Evolutionary conservation across 805 yeast genomes (phyloP).

Genomic region (Ogataea minuta): DNA sequence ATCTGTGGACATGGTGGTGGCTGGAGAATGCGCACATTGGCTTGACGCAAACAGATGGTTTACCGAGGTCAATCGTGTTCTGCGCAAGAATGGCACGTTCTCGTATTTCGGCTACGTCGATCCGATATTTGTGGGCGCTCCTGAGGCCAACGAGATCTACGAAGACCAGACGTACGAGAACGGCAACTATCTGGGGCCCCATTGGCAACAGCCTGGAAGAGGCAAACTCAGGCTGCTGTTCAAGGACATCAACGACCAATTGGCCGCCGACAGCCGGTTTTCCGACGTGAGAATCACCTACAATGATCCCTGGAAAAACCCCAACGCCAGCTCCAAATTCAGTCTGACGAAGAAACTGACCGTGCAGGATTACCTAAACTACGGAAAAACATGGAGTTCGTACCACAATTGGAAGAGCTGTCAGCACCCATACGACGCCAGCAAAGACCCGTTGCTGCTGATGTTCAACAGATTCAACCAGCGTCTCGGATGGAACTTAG

Average conservation of each 20-base stretch:
- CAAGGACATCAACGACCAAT: conserved; percentile 37
- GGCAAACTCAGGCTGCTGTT: conserved; percentile 45
- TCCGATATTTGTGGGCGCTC: conserved; percentile 51
- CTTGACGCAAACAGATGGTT: conserved; percentile 36
- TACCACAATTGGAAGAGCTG: conserved; percentile 53
- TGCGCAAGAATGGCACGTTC: conserved; percentile 45
- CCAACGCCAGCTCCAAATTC: neutral
- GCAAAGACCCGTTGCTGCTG: conserved; percentile 36
- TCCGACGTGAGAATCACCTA: conserved; percentile 32
- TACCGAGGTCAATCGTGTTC: conserved; percentile 34
- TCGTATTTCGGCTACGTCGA: conserved; percentile 82
- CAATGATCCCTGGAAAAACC: conserved; percentile 23
- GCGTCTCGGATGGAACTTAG: conserved; percentile 45
- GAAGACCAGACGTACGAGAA: conserved; percentile 41
- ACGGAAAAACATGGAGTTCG: conserved; percentile 70
- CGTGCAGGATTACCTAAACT: conserved; percentile 46
- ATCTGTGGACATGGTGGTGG: conserved; percentile 60
- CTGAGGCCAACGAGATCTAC: conserved; percentile 55
- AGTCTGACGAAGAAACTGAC: conserved; percentile 37
- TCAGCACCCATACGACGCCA: conserved; percentile 28
- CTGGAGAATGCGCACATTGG: conserved; percentile 93
- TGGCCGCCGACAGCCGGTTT: conserved; percentile 37
- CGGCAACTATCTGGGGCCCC: conserved; percentile 52
- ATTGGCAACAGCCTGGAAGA: conserved; percentile 90
- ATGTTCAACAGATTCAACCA: conserved; percentile 37